These are phyloP conservation scores for Pichia sp. DNA, from an alignment of 1,139 yeast genomes.

Conservation along the genomic window DNA sequence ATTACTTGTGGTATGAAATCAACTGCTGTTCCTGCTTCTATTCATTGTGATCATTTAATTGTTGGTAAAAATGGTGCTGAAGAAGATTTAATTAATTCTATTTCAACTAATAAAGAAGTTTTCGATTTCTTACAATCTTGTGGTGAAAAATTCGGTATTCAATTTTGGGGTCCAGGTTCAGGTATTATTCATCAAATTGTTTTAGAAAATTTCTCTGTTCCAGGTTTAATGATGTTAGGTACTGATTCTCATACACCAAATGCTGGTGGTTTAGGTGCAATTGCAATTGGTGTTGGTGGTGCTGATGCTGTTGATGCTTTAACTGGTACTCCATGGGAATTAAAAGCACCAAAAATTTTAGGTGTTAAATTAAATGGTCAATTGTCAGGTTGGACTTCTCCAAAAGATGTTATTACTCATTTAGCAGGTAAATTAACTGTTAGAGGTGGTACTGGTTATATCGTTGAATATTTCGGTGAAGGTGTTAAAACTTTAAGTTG, in stretches of 20 bases:
- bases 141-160: constrained; percentile 89
- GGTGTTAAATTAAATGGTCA: constrained; percentile 90
- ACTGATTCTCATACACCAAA: constrained; percentile 97
- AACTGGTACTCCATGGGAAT: constrained; percentile 98
- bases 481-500: constrained; percentile 84
- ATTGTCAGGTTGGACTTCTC: constrained; percentile 88
- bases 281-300: constrained; percentile 98
- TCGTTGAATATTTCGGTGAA: constrained; percentile 92
- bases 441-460: constrained; percentile 95
- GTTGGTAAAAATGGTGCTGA: constrained; percentile 93
- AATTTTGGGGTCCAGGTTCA: constrained; percentile 99
- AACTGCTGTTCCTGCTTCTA: constrained; percentile 89
- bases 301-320: constrained; percentile 98
- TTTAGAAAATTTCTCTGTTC: constrained; percentile 88
- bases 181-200: constrained; percentile 98
- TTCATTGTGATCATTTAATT: constrained; percentile 95
- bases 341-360: constrained; percentile 88
- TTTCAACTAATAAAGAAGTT: constrained; percentile 85
- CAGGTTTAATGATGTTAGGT: constrained; percentile 94
- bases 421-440: constrained; percentile 89
- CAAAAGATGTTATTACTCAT: constrained; percentile 89
- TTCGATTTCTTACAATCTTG: constrained; percentile 88
- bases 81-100: constrained; percentile 64
- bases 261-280: constrained; percentile 96
- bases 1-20: constrained; percentile 89